Conservation (phyloP, 2,329 filamentous ascomycete species). For the Berkeleyomyces basicola region DNA sequence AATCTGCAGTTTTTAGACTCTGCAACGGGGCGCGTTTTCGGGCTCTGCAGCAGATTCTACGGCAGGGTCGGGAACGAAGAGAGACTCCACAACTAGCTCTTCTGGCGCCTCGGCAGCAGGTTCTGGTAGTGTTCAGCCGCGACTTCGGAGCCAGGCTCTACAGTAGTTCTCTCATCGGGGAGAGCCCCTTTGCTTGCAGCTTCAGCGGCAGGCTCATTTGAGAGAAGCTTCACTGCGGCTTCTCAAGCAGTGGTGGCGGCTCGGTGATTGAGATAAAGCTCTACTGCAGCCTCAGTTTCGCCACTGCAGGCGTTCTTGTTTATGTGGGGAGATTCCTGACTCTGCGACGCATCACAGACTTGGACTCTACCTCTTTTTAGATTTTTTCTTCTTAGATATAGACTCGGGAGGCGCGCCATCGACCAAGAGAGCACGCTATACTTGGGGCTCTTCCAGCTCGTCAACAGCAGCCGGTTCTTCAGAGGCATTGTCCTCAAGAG, state of each 20-base stretch:
- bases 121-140: too few species aligned
- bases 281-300: neutral
- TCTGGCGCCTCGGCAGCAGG: neutral
- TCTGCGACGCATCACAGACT: neutral
- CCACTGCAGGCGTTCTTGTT: neutral
- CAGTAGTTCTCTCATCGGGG: neutral
- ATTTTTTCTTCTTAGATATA: conserved; percentile 3
- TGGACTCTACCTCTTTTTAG: conserved; percentile 6
- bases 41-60: conserved; percentile 8
- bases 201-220: conserved; percentile 9
- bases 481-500: neutral
- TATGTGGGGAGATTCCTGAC: neutral
- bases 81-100: neutral
- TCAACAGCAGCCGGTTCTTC: neutral
- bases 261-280: too few species aligned
- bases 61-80: neutral
- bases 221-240: neutral
- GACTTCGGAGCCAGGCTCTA: conserved; percentile 11
- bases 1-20: conserved; percentile 4
- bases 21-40: conserved; percentile 5
- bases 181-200: neutral
- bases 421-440: neutral
- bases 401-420: neutral
- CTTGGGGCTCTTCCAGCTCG: neutral
- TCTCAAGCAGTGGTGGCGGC: neutral